A percentile compares a stretch with the other conserved stretches of the same genome.
phyloP scores from a whole-genome alignment of 169 alveolate genomes.

The Eimeria acervulina region DNA sequence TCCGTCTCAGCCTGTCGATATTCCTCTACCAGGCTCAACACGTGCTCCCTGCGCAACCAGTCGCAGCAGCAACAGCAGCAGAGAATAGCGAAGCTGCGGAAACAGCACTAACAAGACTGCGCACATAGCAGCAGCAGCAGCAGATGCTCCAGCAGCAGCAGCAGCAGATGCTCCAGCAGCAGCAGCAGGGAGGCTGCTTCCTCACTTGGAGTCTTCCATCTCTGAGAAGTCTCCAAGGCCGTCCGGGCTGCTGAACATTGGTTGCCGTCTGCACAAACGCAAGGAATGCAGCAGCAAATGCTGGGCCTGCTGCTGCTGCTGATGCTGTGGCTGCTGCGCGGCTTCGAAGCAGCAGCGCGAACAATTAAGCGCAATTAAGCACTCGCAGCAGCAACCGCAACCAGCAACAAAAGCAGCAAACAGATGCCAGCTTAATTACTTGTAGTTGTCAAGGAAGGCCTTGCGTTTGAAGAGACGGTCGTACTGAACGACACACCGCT shows the following conservation, averaged over 20 bases:
- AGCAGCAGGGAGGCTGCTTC: not conserved
- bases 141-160: not conserved
- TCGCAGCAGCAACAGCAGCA: not conserved
- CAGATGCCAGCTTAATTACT: conserved; percentile 74
- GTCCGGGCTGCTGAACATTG: conserved; percentile 91
- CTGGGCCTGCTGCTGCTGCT: not conserved
- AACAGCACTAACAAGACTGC: not conserved
- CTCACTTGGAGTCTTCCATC: conserved; percentile 93
- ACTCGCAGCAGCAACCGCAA: not conserved
- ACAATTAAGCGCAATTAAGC: not conserved
- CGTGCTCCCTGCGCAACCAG: conserved; percentile 92
- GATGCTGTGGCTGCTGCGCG: not conserved
- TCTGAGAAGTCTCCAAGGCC: conserved; percentile 95
- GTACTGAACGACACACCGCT: conserved; percentile 95
- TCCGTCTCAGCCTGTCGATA: conserved; percentile 98
- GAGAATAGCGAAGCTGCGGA: not conserved
- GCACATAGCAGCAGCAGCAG: conserved; percentile 1
- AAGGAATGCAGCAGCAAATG: not conserved
- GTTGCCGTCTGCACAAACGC: conserved; percentile 86
- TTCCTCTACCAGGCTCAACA: conserved; percentile 96
- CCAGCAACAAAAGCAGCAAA: conserved; percentile 1
- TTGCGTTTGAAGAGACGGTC: conserved; percentile 96
- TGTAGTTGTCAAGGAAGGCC: conserved; percentile 98
- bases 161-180: conserved; percentile 32
- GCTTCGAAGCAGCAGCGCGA: not conserved